Evolutionary conservation across 306 rosid species (phyloP).

Genomic region (Lathyrus tuberosus): DNA sequence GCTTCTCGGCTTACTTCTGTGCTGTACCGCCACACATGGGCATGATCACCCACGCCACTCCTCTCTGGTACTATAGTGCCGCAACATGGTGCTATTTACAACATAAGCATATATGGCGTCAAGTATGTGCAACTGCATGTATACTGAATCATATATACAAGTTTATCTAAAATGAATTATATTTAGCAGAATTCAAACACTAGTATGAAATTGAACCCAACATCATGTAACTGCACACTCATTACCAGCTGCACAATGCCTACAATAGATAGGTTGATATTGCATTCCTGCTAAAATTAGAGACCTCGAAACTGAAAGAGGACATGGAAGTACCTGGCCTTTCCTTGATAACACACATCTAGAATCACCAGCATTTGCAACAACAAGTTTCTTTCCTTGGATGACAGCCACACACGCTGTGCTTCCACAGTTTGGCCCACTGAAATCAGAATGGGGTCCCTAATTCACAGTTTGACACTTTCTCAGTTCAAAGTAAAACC

Average conservation of each 20-base stretch:
- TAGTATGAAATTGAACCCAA: conserved; percentile 18
- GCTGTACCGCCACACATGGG: not conserved
- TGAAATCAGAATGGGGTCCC: conserved; percentile 96
- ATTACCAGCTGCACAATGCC: conserved; percentile 19
- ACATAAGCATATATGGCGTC: not conserved
- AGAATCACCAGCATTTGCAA: conserved; percentile 98
- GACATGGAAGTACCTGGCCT: conserved; percentile 73
- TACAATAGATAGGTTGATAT: conserved; percentile 3
- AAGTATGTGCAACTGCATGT: conserved; percentile 15
- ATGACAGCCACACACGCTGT: conserved; percentile 92
- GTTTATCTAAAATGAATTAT: conserved; percentile 1
- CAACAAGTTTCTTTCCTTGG: conserved; percentile 67
- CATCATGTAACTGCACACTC: conserved; percentile 30
- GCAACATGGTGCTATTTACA: not conserved
- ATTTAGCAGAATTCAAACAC: conserved; percentile 20
- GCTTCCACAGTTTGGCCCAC: conserved; percentile 86
- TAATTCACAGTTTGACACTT: conserved; percentile 48
- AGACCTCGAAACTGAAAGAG: conserved; percentile 12
- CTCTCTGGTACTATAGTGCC: too few species aligned
- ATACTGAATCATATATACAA: not conserved
- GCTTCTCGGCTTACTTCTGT: not conserved
- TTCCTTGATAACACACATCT: conserved; percentile 88
- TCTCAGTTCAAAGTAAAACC: conserved; percentile 38
- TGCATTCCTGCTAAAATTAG: conserved; percentile 6
- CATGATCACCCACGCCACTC: not conserved